A percentile compares a stretch with the other conserved stretches of the same genome.
These are phyloP conservation scores for Melastoma candidum DNA, from an alignment of 441 rosid genomes.

Conservation along the genomic window DNA sequence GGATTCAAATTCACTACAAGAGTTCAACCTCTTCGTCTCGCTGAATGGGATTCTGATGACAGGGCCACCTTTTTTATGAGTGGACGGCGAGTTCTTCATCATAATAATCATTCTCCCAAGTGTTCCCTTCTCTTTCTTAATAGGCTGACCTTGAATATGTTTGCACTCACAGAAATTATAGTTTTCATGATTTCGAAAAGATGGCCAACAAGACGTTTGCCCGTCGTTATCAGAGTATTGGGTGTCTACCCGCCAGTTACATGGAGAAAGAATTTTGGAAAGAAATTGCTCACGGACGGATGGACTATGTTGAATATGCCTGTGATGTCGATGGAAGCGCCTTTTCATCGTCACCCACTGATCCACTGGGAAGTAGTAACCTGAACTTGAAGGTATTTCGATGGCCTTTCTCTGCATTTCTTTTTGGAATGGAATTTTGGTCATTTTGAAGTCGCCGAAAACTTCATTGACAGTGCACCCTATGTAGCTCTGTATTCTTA, in stretches of 20 bases:
- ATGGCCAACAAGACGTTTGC: slow-evolving; percentile 96
- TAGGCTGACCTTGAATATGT: slow-evolving; percentile 15
- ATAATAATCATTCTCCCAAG: slow-evolving; percentile 5
- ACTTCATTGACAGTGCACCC: too few species aligned
- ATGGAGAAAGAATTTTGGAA: slow-evolving; percentile 99
- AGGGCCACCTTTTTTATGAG: slow-evolving; percentile 97
- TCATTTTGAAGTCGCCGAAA: slow-evolving; percentile 1
- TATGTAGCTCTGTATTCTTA: too few species aligned
- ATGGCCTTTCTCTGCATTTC: slow-evolving; percentile 1
- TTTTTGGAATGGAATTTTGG: neutral
- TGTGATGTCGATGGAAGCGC: slow-evolving; percentile 99
- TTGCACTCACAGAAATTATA: slow-evolving; percentile 62
- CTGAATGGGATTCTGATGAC: slow-evolving; percentile 94
- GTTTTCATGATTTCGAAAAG: slow-evolving; percentile 94
- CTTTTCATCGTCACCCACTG: slow-evolving; percentile 78
- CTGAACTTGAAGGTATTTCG: slow-evolving; percentile 88
- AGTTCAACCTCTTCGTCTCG: slow-evolving; percentile 98
- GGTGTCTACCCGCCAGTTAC: slow-evolving; percentile 81
- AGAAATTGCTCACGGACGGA: slow-evolving; percentile 93
- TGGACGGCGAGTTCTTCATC: slow-evolving; percentile 53
- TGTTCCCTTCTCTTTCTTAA: slow-evolving; percentile 17
- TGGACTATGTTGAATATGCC: slow-evolving; percentile 97
- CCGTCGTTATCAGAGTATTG: slow-evolving; percentile 90
- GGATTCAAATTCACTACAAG: slow-evolving; percentile 97
- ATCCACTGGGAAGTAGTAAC: slow-evolving; percentile 93